Evolutionary conservation across 495 filamentous ascomycete genomes (phyloP), one percentile per base, ranked within the genome.

Genomic region (Umbilicaria muhlenbergii): DNA sequence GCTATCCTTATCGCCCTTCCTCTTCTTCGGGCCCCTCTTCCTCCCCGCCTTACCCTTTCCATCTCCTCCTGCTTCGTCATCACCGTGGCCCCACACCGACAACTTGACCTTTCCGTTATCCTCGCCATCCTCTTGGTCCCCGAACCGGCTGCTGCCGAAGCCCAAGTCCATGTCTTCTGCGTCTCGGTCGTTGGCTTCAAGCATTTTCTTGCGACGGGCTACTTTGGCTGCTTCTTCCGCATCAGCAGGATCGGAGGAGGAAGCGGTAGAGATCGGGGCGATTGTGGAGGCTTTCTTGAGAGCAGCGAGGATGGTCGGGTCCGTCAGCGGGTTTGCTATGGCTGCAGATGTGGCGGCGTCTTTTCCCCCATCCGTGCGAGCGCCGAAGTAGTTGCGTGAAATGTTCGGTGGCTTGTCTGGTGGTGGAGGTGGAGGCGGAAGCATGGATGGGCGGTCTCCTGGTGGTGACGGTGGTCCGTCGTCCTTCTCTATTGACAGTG

Each of bases 151-250:
- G 13, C 80, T 80, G 6, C 92, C 91, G 56, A 98, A 96, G 31
- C 86, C 91, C 60, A 94, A 68, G 52, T 98, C 91, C 65, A 98
- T 73, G 61, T 98, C 91, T 36, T 87, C 83, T 11, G 83, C 77
- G 62, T 98, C 91, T 36, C 88, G 73, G 48, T 82, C 81, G 36
- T 78, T 73, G 36, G 77, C 72, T 50, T 83, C 74, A 10, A 94
- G 63, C 64, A 94, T 81, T 46, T 76, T 77, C 54, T 75, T 77
- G 15, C 80, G 75, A 18, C 79, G 81, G 43, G 74, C 75, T 34
- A 74, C 69, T 34, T 72, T 71, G 3, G 68, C 70, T 32, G 59
- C 56, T 45, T 66, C 66, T 14, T 59, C 62, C 32, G 70, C 64
- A 41, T 67, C 65, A 24, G 66, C 56, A 31, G 61, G 36, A 57